Evolutionary conservation across 805 yeast species (phyloP).

Genomic region (Kodamaea neixiangensis): DNA sequence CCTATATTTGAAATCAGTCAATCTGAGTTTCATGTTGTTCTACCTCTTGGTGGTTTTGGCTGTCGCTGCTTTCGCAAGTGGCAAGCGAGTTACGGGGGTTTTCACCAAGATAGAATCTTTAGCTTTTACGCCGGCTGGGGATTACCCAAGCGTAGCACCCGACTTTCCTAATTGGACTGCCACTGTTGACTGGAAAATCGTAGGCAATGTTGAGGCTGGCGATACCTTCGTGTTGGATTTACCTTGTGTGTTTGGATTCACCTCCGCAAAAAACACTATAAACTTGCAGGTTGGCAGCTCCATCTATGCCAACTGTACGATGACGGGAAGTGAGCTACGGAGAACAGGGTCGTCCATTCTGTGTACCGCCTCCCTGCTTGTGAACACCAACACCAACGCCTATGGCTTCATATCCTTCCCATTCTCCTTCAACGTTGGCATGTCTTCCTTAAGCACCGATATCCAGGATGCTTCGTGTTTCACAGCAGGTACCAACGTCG

Average conservation of each 20-base stretch:
- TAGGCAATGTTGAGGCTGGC: slow-evolving; percentile 13
- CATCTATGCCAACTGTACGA: slow-evolving; percentile 25
- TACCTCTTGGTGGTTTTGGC: neutral
- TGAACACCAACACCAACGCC: slow-evolving; percentile 3
- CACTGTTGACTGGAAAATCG: slow-evolving; percentile 15
- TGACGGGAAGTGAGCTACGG: slow-evolving; percentile 13
- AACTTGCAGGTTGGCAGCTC: slow-evolving; percentile 12
- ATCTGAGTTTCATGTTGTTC: neutral
- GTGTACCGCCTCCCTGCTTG: slow-evolving; percentile 12
- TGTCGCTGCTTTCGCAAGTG: slow-evolving; percentile 5
- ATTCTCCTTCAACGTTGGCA: slow-evolving; percentile 21
- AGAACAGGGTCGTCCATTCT: slow-evolving; percentile 11
- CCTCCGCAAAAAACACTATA: slow-evolving; percentile 9
- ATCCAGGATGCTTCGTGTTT: slow-evolving; percentile 19
- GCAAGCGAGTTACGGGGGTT: slow-evolving; percentile 14
- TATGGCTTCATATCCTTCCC: slow-evolving; percentile 20
- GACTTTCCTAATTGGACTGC: slow-evolving; percentile 16
- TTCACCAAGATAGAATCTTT: slow-evolving; percentile 16
- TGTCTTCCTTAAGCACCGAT: slow-evolving; percentile 13
- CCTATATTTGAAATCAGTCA: neutral
- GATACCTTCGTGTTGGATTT: slow-evolving; percentile 20
- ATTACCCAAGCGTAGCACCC: slow-evolving; percentile 3
- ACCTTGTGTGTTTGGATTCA: slow-evolving; percentile 20
- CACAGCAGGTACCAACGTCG: slow-evolving; percentile 21
- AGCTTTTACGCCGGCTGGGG: neutral